phyloP scores from a whole-genome alignment of 257 asterid genomes.

The Haberlea rhodopensis region DNA sequence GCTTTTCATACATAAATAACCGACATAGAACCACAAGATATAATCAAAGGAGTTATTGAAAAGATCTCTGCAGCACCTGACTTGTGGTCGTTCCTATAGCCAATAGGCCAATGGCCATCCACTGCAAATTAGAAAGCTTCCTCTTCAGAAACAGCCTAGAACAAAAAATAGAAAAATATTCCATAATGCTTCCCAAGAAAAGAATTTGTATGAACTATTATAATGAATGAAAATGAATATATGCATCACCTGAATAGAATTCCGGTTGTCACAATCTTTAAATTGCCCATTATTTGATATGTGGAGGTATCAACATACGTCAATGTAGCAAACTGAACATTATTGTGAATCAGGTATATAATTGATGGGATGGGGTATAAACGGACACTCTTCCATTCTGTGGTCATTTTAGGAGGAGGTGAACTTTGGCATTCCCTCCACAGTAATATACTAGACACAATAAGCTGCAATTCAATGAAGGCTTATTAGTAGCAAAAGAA shows the following conservation, averaged over 20 bases:
- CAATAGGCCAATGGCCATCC: conserved; percentile 87
- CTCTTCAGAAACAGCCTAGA: conserved; percentile 93
- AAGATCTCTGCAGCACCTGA: conserved; percentile 51
- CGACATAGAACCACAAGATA: conserved; percentile 3
- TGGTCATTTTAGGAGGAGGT: conserved; percentile 84
- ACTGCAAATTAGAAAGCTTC: conserved; percentile 95
- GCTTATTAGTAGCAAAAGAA: conserved; percentile 7
- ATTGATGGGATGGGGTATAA: conserved; percentile 84
- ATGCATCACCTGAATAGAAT: conserved; percentile 72
- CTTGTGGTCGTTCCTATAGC: conserved; percentile 97
- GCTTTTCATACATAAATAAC: neutral
- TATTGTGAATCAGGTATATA: conserved; percentile 95
- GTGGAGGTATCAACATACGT: conserved; percentile 94
- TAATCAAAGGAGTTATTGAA: conserved; percentile 20
- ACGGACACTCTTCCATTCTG: conserved; percentile 76
- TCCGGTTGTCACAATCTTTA: conserved; percentile 93
- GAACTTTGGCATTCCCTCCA: conserved; percentile 72
- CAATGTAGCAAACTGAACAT: conserved; percentile 95
- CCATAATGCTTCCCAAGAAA: conserved; percentile 23
- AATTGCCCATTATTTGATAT: conserved; percentile 94
- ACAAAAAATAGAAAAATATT: conserved; percentile 29
- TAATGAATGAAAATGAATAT: conserved; percentile 5
- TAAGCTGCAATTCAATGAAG: conserved; percentile 57
- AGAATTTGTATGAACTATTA: conserved; percentile 14
- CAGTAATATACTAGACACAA: conserved; percentile 71